Percentiles rank a stretch among this genome's conserved stretches.
phyloP scores from a whole-genome alignment of 148 eudicot genomes.

The Tetragonia tetragonoides region DNA sequence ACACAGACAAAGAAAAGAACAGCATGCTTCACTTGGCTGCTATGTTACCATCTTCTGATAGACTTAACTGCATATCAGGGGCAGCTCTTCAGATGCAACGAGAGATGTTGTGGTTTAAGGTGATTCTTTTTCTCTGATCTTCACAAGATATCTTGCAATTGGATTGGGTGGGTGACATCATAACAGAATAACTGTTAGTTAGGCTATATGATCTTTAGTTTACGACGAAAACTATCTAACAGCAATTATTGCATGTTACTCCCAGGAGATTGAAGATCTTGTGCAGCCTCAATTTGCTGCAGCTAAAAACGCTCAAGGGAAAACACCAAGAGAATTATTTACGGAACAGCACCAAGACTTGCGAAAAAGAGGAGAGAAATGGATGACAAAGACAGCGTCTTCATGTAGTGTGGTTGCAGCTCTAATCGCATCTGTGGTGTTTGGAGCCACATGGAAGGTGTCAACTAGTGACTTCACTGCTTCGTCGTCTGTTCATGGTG shows the following conservation, averaged over 20 bases:
- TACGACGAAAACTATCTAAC: too few species aligned
- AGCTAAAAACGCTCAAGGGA: neutral
- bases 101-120: slow-evolving; percentile 31
- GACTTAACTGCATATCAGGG: slow-evolving; percentile 23
- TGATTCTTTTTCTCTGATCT: neutral
- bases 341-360: slow-evolving; percentile 14
- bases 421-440: slow-evolving; percentile 33
- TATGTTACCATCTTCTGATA: neutral
- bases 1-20: neutral
- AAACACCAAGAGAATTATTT: slow-evolving; percentile 15
- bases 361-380: slow-evolving; percentile 20
- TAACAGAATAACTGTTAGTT: too few species aligned
- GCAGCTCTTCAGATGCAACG: slow-evolving; percentile 35
- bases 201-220: too few species aligned
- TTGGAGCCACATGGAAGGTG: slow-evolving; percentile 2
- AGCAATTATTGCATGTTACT: too few species aligned
- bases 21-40: slow-evolving; percentile 31
- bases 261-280: slow-evolving; percentile 23
- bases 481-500: neutral
- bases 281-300: slow-evolving; percentile 16
- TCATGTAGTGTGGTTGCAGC: slow-evolving; percentile 42
- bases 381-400: slow-evolving; percentile 30
- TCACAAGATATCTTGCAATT: too few species aligned
- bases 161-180: too few species aligned
- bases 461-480: slow-evolving; percentile 1